Evolutionary conservation across 2,329 filamentous ascomycete species (phyloP), one percentile per base, ranked within the genome.

Genomic region (Sclerotinia trifoliorum): DNA sequence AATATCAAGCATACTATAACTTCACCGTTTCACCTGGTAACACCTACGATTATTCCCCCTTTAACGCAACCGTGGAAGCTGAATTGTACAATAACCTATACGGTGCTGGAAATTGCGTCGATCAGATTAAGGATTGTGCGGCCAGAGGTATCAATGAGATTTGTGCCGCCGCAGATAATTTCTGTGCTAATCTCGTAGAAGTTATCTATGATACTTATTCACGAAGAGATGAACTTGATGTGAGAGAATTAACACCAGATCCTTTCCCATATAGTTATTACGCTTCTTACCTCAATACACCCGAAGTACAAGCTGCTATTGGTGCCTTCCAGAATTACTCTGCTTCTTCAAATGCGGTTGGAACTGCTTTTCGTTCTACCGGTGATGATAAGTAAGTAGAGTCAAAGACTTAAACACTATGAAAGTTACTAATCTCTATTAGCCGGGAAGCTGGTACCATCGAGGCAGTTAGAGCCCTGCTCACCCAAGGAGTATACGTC

Each of bases 401-500:
- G 7, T 39, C 42, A 54, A 42, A 29, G 24, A 11, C 13, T 26
- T 21, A 8, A 19, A 48, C 32, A 21, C 35, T 17, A 42, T 21
- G 1, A 49, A 49, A 4, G 26, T 61, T 29, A 42, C 64, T 66
- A 35, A 66, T 5, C 42, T 6, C 21, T 48, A 15, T 19, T 21
- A 81, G 79, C 65, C 78, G 82, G 17, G 79, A 78, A 49, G 81
- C 79, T 56, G 84, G 86, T 3, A 77, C 81, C 2, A 69, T 85
- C 2, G 76, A 81, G 15, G 78, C 77, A 7, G 81, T 91, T 1
- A 85, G 86, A 65, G 79, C 81, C 26, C 82, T 91, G n/a, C 80
- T 91, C 57, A 80, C 84, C n/a, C 83, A 81, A 3, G 87, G 86
- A 39, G 84, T 92, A 13, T 87, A 86, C 2, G 85, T 94, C 11